These are phyloP conservation scores for Diphasiastrum complanatum DNA, from an alignment of 83 land plant species.

Conservation along the genomic window DNA sequence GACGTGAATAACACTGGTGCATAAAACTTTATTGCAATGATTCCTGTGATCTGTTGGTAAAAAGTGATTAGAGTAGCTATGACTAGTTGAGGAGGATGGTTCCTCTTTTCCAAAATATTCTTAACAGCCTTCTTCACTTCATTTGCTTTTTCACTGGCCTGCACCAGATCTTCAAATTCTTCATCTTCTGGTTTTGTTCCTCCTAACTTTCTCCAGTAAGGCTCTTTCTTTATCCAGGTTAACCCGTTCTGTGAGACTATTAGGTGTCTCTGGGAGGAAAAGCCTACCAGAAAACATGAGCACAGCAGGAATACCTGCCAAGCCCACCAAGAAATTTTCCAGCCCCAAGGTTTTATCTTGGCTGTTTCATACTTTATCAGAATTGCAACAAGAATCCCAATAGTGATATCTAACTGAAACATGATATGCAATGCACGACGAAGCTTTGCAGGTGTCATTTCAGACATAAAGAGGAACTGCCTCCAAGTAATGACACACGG, in stretches of 20 bases:
- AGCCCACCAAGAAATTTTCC: conserved; percentile 18
- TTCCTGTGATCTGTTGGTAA: conserved; percentile 28
- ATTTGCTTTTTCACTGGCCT: conserved; percentile 12
- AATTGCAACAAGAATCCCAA: conserved; percentile 60
- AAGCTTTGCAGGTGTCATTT: conserved; percentile 38
- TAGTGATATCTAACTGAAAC: conserved; percentile 51
- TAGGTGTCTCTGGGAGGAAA: conserved; percentile 20
- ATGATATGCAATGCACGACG: conserved; percentile 37
- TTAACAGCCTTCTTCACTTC: conserved; percentile 9
- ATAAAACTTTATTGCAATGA: conserved; percentile 30
- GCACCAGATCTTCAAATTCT: conserved; percentile 16
- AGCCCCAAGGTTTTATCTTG: conserved; percentile 1
- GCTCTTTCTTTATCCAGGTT: conserved; percentile 6
- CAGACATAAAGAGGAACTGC: conserved; percentile 42
- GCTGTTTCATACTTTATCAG: conserved; percentile 62
- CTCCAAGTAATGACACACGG: conserved; percentile 7
- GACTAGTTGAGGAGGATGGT: conserved; percentile 19
- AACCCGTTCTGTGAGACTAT: conserved; percentile 20
- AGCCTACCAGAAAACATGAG: conserved; percentile 5
- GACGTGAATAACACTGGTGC: too few species aligned
- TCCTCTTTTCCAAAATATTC: conserved; percentile 9
- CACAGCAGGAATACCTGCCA: conserved; percentile 17
- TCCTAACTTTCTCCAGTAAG: conserved; percentile 5
- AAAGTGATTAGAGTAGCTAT: conserved; percentile 14
- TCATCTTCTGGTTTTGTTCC: conserved; percentile 10